These are phyloP conservation scores for Globisporangium sylvaticum DNA, from an alignment of 352 stramenopile species.

Conservation along the genomic window DNA sequence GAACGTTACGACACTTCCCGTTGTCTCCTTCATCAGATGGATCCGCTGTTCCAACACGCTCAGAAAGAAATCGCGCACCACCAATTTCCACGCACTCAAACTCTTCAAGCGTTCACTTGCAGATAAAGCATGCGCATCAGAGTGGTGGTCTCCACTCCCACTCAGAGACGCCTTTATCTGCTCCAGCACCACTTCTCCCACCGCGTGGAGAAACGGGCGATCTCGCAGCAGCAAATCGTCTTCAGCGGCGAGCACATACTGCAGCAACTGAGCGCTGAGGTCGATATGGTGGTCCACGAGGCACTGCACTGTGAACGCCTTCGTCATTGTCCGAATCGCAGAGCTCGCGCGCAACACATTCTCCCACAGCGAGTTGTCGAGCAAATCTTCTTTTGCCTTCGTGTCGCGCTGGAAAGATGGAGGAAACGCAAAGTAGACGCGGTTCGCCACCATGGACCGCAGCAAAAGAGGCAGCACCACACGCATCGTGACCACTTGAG, in stretches of 20 bases:
- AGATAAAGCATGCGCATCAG: constrained; percentile 16
- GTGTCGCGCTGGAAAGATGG: constrained; percentile 30
- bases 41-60: constrained; percentile 33
- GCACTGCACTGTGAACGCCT: constrained; percentile 66
- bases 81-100: constrained; percentile 48
- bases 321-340: constrained; percentile 60
- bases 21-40: constrained; percentile 21
- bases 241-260: constrained; percentile 54
- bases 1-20: constrained; percentile 30
- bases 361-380: constrained; percentile 53
- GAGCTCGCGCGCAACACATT: constrained; percentile 69
- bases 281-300: constrained; percentile 61
- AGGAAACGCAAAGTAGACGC: constrained; percentile 42
- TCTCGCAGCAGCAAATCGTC: constrained; percentile 65
- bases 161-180: constrained; percentile 35
- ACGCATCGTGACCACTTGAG: constrained; percentile 78
- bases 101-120: constrained; percentile 40
- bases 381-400: constrained; percentile 43
- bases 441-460: constrained; percentile 52
- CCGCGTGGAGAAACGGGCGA: constrained; percentile 68
- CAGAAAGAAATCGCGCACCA: constrained; percentile 69
- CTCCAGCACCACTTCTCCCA: constrained; percentile 56
- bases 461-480: constrained; percentile 69
- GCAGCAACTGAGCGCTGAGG: constrained; percentile 44
- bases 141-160: constrained; percentile 35